phyloP scores from a whole-genome alignment of 257 asterid genomes.

The Solanum habrochaites region DNA sequence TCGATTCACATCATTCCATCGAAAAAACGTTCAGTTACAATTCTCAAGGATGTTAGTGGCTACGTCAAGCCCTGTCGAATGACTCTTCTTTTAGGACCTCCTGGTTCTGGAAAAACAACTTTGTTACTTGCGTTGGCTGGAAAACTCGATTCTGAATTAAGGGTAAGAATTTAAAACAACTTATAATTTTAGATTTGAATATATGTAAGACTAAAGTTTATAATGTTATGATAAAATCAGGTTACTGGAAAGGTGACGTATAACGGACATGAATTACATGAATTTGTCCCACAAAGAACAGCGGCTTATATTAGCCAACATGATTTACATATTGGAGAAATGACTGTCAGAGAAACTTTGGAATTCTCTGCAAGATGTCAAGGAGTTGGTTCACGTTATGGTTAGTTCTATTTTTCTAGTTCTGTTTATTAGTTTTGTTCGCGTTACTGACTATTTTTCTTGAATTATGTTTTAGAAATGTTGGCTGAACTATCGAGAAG shows the following conservation, averaged over 20 bases:
- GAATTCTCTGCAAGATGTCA: constrained; percentile 68
- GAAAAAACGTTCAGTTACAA: constrained; percentile 31
- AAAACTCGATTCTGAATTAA: constrained; percentile 38
- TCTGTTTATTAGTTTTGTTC: neutral
- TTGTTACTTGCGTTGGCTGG: constrained; percentile 62
- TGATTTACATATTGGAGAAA: constrained; percentile 59
- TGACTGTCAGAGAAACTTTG: constrained; percentile 71
- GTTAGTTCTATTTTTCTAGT: constrained; percentile 14
- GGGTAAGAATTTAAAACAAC: constrained; percentile 11
- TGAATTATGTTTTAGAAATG: constrained; percentile 43
- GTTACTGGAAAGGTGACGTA: constrained; percentile 47
- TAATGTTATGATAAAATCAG: constrained; percentile 7
- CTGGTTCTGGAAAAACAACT: constrained; percentile 62
- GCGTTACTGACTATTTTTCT: neutral
- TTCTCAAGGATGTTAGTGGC: constrained; percentile 52
- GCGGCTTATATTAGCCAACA: constrained; percentile 61
- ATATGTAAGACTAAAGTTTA: neutral
- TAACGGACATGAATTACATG: constrained; percentile 52
- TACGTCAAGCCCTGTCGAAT: constrained; percentile 50
- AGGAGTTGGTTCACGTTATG: constrained; percentile 66
- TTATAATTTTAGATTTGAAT: neutral
- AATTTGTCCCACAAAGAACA: constrained; percentile 48
- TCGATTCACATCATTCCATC: constrained; percentile 29
- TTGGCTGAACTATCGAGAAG: constrained; percentile 47
- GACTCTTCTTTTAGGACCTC: constrained; percentile 69